Conservation (phyloP, 306 rosid species). For the Albizia julibrissin region DNA sequence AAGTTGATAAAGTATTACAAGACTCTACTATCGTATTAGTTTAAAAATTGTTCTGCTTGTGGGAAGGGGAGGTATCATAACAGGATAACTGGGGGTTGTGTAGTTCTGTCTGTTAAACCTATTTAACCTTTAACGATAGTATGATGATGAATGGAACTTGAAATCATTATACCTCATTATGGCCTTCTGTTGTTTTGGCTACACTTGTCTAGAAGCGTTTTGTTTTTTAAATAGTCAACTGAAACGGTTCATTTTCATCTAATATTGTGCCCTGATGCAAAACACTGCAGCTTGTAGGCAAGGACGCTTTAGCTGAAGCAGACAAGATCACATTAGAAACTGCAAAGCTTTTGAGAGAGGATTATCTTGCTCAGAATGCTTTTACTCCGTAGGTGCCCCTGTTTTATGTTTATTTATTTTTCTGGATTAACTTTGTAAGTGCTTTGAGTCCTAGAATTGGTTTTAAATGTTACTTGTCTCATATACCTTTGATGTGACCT, state of each 20-base stretch:
- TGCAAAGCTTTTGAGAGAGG: slow-evolving; percentile 99
- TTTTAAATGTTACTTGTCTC: slow-evolving; percentile 20
- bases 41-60: slow-evolving; percentile 29
- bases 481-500: slow-evolving; percentile 26
- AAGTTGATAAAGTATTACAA: slow-evolving; percentile 11
- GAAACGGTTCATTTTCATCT: neutral
- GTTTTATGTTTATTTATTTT: slow-evolving; percentile 9
- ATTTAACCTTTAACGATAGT: neutral
- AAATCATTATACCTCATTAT: slow-evolving; percentile 3
- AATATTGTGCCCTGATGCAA: neutral
- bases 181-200: slow-evolving; percentile 26
- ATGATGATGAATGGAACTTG: slow-evolving; percentile 18
- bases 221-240: slow-evolving; percentile 1
- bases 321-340: slow-evolving; percentile 98
- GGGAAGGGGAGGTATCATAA: slow-evolving; percentile 4
- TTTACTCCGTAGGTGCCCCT: slow-evolving; percentile 80
- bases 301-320: slow-evolving; percentile 97
- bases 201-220: slow-evolving; percentile 11
- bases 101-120: slow-evolving; percentile 1
- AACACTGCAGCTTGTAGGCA: slow-evolving; percentile 88
- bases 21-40: neutral
- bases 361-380: slow-evolving; percentile 99
- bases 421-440: slow-evolving; percentile 91
- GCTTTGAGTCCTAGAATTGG: slow-evolving; percentile 56
- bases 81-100: neutral